Percentiles rank a stretch among this genome's conserved stretches.
These are phyloP conservation scores for Papilionanthe hybrid DNA, from an alignment of 116 monocot species.

Conservation along the genomic window DNA sequence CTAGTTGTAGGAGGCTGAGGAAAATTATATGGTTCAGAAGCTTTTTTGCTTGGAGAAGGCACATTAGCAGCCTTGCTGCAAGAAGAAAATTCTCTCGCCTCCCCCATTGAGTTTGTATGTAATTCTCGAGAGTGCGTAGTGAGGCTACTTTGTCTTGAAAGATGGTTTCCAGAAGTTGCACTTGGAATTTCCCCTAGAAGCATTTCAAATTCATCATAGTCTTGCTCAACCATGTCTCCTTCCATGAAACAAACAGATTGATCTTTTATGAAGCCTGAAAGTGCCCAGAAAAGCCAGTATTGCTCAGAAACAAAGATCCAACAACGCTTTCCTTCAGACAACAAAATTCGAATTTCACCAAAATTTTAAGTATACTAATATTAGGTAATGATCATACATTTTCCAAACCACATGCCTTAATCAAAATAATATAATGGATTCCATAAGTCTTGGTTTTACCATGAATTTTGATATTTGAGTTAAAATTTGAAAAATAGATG, in stretches of 20 bases:
- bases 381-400: neutral
- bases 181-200: slow-evolving; percentile 20
- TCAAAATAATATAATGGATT: neutral
- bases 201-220: slow-evolving; percentile 16
- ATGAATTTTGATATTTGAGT: no score
- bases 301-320: slow-evolving; percentile 9
- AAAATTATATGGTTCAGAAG: slow-evolving; percentile 9
- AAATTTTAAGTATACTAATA: neutral
- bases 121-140: neutral
- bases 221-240: slow-evolving; percentile 4
- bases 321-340: slow-evolving; percentile 3
- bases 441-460: no score
- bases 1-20: no score
- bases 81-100: neutral
- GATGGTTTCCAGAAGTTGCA: slow-evolving; percentile 17
- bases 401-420: neutral
- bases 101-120: neutral
- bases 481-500: no score
- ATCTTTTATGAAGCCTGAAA: neutral
- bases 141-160: neutral
- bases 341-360: slow-evolving; percentile 1
- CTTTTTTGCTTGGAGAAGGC: neutral
- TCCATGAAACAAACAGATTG: slow-evolving; percentile 17
- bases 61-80: neutral
- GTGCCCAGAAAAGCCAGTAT: no score